Conservation (phyloP, 495 filamentous ascomycete species). For the Penicillium nucicola region DNA sequence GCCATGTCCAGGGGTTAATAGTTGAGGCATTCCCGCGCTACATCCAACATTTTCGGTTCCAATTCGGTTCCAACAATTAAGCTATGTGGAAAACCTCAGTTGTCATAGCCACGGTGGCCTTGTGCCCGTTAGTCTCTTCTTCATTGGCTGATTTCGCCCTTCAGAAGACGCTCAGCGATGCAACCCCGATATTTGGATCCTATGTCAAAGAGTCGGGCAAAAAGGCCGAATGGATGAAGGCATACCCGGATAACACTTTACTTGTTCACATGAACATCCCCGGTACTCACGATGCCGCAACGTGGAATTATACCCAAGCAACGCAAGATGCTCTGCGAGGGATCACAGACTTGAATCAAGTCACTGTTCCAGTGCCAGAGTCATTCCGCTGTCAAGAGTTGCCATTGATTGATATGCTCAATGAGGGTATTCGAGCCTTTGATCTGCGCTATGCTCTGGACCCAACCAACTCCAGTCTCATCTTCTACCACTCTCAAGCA, state of each 20-base stretch:
- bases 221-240: slow-evolving; percentile 46
- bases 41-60: too few species aligned
- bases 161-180: slow-evolving; percentile 40
- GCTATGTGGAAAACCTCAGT: background rate
- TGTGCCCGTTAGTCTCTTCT: slow-evolving; percentile 1
- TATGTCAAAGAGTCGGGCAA: slow-evolving; percentile 20
- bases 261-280: slow-evolving; percentile 51
- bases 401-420: slow-evolving; percentile 35
- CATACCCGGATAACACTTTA: slow-evolving; percentile 35
- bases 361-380: slow-evolving; percentile 22
- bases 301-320: slow-evolving; percentile 51
- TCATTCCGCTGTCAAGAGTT: slow-evolving; percentile 42
- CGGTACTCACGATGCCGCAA: slow-evolving; percentile 52
- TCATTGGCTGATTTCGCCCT: slow-evolving; percentile 33
- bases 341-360: slow-evolving; percentile 37
- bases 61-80: background rate
- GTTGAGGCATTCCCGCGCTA: too few species aligned
- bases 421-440: slow-evolving; percentile 49
- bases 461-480: slow-evolving; percentile 38
- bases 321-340: slow-evolving; percentile 36
- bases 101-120: background rate
- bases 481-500: slow-evolving; percentile 50
- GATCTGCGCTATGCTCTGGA: slow-evolving; percentile 50
- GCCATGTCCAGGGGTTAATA: too few species aligned
- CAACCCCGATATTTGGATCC: slow-evolving; percentile 39